phyloP scores from a whole-genome alignment of 441 rosid species.

The Pelargonium australe region DNA sequence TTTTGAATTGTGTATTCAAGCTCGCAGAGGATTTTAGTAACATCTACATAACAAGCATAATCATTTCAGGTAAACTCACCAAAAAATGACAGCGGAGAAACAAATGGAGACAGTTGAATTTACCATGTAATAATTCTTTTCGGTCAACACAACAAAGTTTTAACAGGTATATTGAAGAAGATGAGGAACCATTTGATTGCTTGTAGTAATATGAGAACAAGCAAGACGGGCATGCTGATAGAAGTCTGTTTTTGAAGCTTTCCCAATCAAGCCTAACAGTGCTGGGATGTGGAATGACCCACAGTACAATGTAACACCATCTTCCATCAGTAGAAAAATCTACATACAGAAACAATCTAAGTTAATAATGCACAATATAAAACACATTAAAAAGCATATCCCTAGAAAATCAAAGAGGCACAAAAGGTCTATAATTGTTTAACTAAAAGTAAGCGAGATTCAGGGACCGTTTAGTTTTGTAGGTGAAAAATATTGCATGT shows the following conservation, averaged over 20 bases:
- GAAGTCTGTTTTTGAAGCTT: not conserved
- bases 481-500: not conserved
- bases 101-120: not conserved
- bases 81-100: not conserved
- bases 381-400: not conserved
- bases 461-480: not conserved
- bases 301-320: not conserved
- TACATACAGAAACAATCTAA: not conserved
- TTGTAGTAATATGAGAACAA: not conserved
- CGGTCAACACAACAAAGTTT: conserved; percentile 2
- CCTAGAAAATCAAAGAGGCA: conserved; percentile 1
- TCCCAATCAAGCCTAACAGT: conserved; percentile 5
- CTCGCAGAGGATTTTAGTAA: conserved; percentile 2
- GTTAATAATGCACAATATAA: not conserved
- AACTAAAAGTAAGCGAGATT: not conserved
- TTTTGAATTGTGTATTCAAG: conserved; percentile 1
- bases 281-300: conserved; percentile 4
- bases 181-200: not conserved
- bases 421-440: not conserved
- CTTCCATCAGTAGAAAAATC: conserved; percentile 5
- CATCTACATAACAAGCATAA: conserved; percentile 1
- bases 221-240: not conserved
- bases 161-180: conserved; percentile 1
- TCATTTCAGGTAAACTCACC: not conserved
- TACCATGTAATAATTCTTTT: not conserved